Percentiles rank a stretch among this genome's conserved stretches.
These are phyloP conservation scores for Daldinia decipiens DNA, from an alignment of 495 filamentous ascomycete species.

Conservation along the genomic window DNA sequence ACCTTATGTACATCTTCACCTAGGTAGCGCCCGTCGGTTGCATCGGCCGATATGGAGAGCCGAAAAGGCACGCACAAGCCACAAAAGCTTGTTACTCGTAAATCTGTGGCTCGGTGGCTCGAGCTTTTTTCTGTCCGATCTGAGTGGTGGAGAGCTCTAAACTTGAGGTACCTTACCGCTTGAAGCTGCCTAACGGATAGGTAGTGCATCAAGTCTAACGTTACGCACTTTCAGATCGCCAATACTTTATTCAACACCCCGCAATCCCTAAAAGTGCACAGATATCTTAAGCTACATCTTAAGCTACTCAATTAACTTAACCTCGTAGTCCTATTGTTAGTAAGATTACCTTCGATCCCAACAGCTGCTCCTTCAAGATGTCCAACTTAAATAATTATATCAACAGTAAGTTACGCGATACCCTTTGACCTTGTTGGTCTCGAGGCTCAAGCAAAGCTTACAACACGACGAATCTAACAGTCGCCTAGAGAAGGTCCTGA, in stretches of 20 bases:
- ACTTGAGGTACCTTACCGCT: conserved; percentile 15
- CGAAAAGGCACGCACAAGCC: background rate
- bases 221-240: background rate
- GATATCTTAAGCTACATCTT: too few species aligned
- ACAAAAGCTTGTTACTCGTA: background rate
- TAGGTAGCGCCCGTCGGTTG: too few species aligned
- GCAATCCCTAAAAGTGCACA: background rate
- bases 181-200: conserved; percentile 21
- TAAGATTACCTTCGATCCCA: background rate
- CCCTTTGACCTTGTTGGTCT: background rate
- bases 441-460: conserved; percentile 24
- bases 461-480: conserved; percentile 43
- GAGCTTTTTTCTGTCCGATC: conserved; percentile 7
- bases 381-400: conserved; percentile 49
- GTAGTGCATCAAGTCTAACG: conserved; percentile 8
- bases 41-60: background rate
- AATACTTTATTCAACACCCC: background rate
- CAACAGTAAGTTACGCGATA: conserved; percentile 44
- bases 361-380: conserved; percentile 34
- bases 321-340: background rate
- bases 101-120: conserved; percentile 13
- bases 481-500: conserved; percentile 81
- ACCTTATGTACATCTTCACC: too few species aligned
- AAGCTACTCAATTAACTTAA: too few species aligned
- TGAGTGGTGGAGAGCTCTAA: conserved; percentile 1